phyloP scores from a whole-genome alignment of 2,329 filamentous ascomycete genomes.

The Penicillium rolfsii region DNA sequence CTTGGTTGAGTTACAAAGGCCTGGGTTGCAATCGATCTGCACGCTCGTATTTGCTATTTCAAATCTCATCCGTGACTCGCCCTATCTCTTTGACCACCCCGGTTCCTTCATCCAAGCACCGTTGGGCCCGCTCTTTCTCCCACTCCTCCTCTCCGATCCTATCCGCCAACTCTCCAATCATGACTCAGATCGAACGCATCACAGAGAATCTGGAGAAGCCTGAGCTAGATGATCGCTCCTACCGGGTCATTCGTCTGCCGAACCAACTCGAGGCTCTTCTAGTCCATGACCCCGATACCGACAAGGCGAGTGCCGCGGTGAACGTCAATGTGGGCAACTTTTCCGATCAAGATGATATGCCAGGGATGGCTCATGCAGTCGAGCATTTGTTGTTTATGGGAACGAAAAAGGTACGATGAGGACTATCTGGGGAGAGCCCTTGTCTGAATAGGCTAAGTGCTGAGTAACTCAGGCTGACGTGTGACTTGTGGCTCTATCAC shows the following conservation, averaged over 20 bases:
- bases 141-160: conserved; percentile 25
- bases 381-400: conserved; percentile 99
- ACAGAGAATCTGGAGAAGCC: conserved; percentile 80
- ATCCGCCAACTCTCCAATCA: conserved; percentile 29
- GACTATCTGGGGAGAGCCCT: not conserved
- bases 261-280: conserved; percentile 90
- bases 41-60: conserved; percentile 20
- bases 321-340: conserved; percentile 97
- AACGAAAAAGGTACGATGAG: conserved; percentile 74
- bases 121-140: conserved; percentile 25
- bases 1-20: conserved; percentile 30
- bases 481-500: conserved; percentile 3
- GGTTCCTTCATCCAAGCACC: conserved; percentile 11
- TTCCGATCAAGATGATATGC: conserved; percentile 87
- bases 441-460: not conserved
- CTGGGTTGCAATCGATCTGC: conserved; percentile 26
- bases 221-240: conserved; percentile 80
- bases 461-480: conserved; percentile 16
- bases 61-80: conserved; percentile 10
- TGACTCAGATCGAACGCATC: conserved; percentile 51
- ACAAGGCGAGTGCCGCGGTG: conserved; percentile 93
- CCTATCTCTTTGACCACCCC: conserved; percentile 11
- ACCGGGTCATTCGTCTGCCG: conserved; percentile 79
- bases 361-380: conserved; percentile 92
- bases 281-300: conserved; percentile 91